Evolutionary conservation across 768 basidiomycete genomes (phyloP).

Genomic region (Leucocoprinus leucothites): DNA sequence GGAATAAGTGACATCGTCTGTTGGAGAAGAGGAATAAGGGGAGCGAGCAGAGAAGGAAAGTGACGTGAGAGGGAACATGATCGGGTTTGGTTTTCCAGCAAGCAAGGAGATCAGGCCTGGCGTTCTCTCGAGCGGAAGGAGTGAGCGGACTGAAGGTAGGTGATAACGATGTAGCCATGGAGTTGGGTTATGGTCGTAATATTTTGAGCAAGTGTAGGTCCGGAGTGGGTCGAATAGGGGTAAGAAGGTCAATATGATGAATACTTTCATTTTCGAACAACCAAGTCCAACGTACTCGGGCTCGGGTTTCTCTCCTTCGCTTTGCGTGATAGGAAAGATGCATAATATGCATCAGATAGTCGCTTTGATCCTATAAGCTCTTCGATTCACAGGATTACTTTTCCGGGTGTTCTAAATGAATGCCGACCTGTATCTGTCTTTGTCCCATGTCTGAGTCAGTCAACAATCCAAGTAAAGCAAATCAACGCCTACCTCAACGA

Average conservation of each 20-base stretch:
- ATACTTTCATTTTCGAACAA: background rate
- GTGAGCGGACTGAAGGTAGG: slow-evolving; percentile 48
- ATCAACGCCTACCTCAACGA: too few species aligned
- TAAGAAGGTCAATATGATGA: background rate
- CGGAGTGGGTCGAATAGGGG: background rate
- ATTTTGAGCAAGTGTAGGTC: background rate
- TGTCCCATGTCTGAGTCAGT: too few species aligned
- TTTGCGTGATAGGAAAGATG: slow-evolving; percentile 53
- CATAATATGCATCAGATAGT: slow-evolving; percentile 55
- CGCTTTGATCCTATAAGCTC: slow-evolving; percentile 23
- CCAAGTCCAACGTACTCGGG: slow-evolving; percentile 44
- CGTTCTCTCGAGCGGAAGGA: slow-evolving; percentile 75
- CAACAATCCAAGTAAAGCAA: too few species aligned
- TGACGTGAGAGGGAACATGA: slow-evolving; percentile 88
- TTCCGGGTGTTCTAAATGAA: too few species aligned
- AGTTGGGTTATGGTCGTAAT: background rate
- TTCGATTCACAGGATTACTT: too few species aligned
- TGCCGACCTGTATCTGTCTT: too few species aligned
- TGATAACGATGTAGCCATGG: slow-evolving; percentile 6
- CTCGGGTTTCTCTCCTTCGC: slow-evolving; percentile 64
- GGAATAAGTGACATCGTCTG: slow-evolving; percentile 44
- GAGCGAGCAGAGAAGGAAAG: slow-evolving; percentile 64
- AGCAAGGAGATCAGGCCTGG: slow-evolving; percentile 81
- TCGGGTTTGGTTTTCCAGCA: slow-evolving; percentile 88
- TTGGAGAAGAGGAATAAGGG: slow-evolving; percentile 29